Evolutionary conservation across 129 eudicot genomes (phyloP), one percentile per base, ranked within the genome.

Genomic region (Arctium lappa): DNA sequence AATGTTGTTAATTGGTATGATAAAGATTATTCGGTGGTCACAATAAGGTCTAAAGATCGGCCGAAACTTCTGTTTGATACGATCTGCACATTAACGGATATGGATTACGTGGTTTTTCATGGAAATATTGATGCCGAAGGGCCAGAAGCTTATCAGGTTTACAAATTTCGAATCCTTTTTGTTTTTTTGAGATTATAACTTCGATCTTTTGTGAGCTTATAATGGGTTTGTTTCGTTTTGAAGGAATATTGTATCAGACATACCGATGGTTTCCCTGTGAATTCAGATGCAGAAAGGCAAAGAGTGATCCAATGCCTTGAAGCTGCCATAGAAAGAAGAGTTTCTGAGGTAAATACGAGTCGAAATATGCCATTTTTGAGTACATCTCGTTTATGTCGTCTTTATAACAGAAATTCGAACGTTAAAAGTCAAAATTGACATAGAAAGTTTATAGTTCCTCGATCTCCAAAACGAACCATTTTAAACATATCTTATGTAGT

Each of bases 81-180:
- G 0, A 92, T 96, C 29, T 96, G 97, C 73, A 96, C 99, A 4
- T 90, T 96, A 85, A 93, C 98, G 0, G 99, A 96, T 73, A 96
- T 96, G 98, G 90, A 93, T 15, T 96, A 96, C 90, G 95, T 96
- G 11, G 98, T 96, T 71, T 96, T 96, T 75, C 99, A 96, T 89
- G 99, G 99, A 29, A 91, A 89, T 88, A 98, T 96, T 40, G 98
- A 91, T 79, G 93, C 96, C 46, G 94, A 86, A 74, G 97, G 99
- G 15, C 88, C 92, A 38, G 91, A 93, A 81, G 99, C 98, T 72
- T 86, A 93, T 74, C 99, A 91, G 96, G 99, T 96, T 84, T 29
- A 53, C 12, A 68, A 42, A 50, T 10, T 74, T 89, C 68, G 29
- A 38, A 2, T 10, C 39, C 32, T 74, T 74, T 73, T 48, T 48